These are phyloP conservation scores for Haemoproteus tartakovskyi DNA, from an alignment of 169 alveolate species.

Conservation along the genomic window DNA sequence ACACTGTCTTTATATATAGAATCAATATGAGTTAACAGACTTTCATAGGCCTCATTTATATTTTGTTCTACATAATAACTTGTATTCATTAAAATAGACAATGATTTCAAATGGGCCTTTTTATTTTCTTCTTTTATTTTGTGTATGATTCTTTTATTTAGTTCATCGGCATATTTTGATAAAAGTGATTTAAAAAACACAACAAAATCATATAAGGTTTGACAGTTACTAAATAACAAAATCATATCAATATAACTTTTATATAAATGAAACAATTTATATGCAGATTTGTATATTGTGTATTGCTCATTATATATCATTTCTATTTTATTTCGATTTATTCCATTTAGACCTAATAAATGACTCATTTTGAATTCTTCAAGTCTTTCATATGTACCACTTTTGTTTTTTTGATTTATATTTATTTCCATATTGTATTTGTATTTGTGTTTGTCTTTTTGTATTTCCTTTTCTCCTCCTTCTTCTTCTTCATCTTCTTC, in stretches of 20 bases:
- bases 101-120: conserved; percentile 5
- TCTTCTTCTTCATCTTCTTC: background rate
- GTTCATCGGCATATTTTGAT: conserved; percentile 31
- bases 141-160: conserved; percentile 25
- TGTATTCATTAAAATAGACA: conserved; percentile 41
- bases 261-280: conserved; percentile 41
- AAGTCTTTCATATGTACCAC: background rate
- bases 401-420: background rate
- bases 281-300: conserved; percentile 36
- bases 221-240: conserved; percentile 28
- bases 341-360: no score
- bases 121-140: conserved; percentile 7
- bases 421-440: background rate
- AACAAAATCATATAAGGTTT: conserved; percentile 55
- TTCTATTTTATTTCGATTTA: no score
- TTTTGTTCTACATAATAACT: conserved; percentile 24
- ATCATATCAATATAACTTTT: conserved; percentile 56
- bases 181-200: conserved; percentile 33
- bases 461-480: background rate
- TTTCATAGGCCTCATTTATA: conserved; percentile 51
- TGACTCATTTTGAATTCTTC: background rate
- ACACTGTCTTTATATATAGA: conserved; percentile 7
- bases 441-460: background rate
- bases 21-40: conserved; percentile 4
- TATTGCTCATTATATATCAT: background rate